These are phyloP conservation scores for Candida sp. DNA, from an alignment of 1,139 yeast genomes.

Conservation along the genomic window DNA sequence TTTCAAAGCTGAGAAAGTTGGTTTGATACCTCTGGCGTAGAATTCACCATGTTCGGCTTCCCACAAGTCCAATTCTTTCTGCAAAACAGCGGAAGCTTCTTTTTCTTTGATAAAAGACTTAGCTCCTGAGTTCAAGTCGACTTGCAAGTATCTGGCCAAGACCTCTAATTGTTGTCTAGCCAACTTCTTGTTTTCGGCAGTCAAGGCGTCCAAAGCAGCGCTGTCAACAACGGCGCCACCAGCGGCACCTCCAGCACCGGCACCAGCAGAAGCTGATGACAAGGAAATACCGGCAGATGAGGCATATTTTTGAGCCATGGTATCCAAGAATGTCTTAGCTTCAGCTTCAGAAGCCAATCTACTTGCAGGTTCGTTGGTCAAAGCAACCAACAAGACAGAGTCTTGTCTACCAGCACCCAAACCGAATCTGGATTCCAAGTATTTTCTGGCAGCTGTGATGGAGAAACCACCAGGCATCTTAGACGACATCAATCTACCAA, in stretches of 20 bases:
- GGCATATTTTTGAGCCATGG: slow-evolving; percentile 85
- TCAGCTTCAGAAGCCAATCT: slow-evolving; percentile 88
- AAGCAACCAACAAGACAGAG: slow-evolving; percentile 78
- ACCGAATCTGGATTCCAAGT: slow-evolving; percentile 91
- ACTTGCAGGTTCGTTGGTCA: slow-evolving; percentile 88
- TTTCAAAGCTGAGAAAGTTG: slow-evolving; percentile 89
- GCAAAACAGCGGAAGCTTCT: slow-evolving; percentile 83
- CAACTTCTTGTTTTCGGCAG: slow-evolving; percentile 86
- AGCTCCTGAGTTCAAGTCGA: slow-evolving; percentile 91
- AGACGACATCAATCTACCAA: slow-evolving; percentile 91
- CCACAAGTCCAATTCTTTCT: slow-evolving; percentile 92
- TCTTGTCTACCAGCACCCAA: slow-evolving; percentile 95
- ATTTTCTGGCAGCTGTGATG: slow-evolving; percentile 88
- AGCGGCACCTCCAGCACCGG: slow-evolving; percentile 55
- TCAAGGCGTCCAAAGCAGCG: slow-evolving; percentile 94
- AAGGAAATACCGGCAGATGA: slow-evolving; percentile 79
- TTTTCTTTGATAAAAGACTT: slow-evolving; percentile 86
- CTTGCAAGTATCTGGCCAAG: slow-evolving; percentile 91
- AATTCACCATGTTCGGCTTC: slow-evolving; percentile 95
- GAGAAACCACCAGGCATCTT: slow-evolving; percentile 99
- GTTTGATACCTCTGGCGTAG: slow-evolving; percentile 90
- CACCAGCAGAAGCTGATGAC: slow-evolving; percentile 62
- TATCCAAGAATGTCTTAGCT: slow-evolving; percentile 88
- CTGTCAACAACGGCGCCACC: slow-evolving; percentile 94
- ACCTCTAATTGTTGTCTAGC: slow-evolving; percentile 97